phyloP scores from a whole-genome alignment of 2,329 filamentous ascomycete genomes.

The Curvularia sp. region DNA sequence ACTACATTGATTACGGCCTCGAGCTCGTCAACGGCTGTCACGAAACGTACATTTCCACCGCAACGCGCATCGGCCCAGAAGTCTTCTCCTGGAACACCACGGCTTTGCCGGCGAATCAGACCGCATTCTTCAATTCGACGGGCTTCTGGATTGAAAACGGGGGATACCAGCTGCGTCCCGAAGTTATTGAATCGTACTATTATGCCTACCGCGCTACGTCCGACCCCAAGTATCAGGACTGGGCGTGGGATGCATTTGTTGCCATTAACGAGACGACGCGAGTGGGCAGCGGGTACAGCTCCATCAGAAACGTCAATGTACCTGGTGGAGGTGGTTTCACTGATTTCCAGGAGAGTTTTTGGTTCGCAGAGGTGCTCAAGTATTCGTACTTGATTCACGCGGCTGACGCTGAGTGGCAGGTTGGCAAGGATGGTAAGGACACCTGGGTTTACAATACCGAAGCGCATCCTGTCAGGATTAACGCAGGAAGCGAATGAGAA shows the following conservation, averaged over 20 bases:
- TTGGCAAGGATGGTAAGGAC: constrained; percentile 58
- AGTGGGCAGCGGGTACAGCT: constrained; percentile 70
- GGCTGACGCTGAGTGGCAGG: constrained; percentile 66
- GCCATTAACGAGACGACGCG: constrained; percentile 70
- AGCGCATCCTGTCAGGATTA: constrained; percentile 65
- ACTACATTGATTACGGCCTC: constrained; percentile 78
- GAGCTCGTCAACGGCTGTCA: constrained; percentile 74
- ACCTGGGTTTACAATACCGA: constrained; percentile 70
- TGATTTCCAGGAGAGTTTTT: constrained; percentile 85
- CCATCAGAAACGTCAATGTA: constrained; percentile 70
- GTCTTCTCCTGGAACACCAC: constrained; percentile 50
- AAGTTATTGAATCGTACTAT: constrained; percentile 85
- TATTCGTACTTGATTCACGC: constrained; percentile 76
- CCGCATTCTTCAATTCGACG: constrained; percentile 67
- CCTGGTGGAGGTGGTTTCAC: constrained; percentile 65
- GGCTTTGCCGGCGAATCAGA: constrained; percentile 46
- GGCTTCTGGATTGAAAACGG: constrained; percentile 74
- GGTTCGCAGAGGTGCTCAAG: constrained; percentile 88
- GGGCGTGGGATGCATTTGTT: constrained; percentile 80
- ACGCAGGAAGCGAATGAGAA: constrained; percentile 5
- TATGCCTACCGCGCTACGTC: constrained; percentile 85
- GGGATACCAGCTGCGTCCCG: constrained; percentile 75
- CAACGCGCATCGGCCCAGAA: constrained; percentile 80
- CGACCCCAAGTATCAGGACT: constrained; percentile 77
- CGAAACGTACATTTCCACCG: constrained; percentile 72